Evolutionary conservation across 495 filamentous ascomycete genomes (phyloP), one percentile per base, ranked within the genome.

Genomic region (Xylaria sp.): DNA sequence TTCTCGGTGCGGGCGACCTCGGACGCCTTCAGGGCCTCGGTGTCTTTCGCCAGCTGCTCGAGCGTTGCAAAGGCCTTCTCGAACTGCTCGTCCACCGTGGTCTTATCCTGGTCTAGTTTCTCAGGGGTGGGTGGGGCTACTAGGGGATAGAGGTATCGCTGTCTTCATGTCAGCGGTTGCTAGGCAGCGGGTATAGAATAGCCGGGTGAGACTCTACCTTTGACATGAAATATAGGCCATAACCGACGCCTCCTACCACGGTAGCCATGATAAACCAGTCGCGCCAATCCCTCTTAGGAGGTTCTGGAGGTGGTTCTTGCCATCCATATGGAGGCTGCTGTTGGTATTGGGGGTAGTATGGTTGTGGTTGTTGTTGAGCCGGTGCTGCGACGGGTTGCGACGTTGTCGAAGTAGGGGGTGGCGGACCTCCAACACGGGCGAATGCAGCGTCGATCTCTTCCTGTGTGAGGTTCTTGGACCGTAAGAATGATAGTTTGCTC

Each of bases 201-300:
- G 40, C 40, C 15, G 12, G 58, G 33, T 7, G 9, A 6, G 21
- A 40, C 12, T 75, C 14, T 79, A 92, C 92, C 88, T 97, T 97
- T 69, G 93, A 90, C 12, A 97, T 87, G 74, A 89, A 88, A 78
- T 94, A 98, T n/a, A 96, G 79, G 3, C 93, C 94, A 76, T 97
- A 97, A 9, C 92, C 86, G 5, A 97, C 90, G 48, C 93, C 93
- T 52, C 92, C 91, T 72, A 95, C 90, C 11, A 97, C 91, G 0
- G 94, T 98, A 11, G 95, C 94, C 93, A 97, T 93, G 74, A 98
- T 97, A 78, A 98, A 99, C 92, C 93, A 98, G 75, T 99, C 96
- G 59, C 96, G 88, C 96, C 96, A 99, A 79, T 99, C 96, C 72
- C 96, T 88, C 75, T 89, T 90, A 8, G 96, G 93, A 68, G 87